Conservation (phyloP, 768 basidiomycete species). For the Lentinus brumalis region DNA sequence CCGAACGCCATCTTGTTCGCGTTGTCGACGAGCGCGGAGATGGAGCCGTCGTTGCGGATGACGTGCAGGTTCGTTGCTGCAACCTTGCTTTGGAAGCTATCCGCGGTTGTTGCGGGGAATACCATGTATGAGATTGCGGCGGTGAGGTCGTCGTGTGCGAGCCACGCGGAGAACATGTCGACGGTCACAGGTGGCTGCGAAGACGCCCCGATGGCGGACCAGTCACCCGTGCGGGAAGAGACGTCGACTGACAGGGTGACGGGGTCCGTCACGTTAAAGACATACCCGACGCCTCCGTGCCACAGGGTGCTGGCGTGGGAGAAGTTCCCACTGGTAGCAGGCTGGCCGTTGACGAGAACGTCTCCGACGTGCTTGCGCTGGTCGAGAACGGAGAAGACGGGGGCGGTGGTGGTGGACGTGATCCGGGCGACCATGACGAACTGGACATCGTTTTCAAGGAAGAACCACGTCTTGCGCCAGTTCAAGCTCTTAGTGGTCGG, state of each 20-base stretch:
- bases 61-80: slow-evolving; percentile 35
- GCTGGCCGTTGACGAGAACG: slow-evolving; percentile 43
- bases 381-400: slow-evolving; percentile 63
- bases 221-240: slow-evolving; percentile 53
- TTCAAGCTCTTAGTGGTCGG: slow-evolving; percentile 51
- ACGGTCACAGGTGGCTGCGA: slow-evolving; percentile 53
- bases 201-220: slow-evolving; percentile 64
- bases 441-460: slow-evolving; percentile 60
- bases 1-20: slow-evolving; percentile 42
- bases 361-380: slow-evolving; percentile 48
- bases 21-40: slow-evolving; percentile 55
- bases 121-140: slow-evolving; percentile 48
- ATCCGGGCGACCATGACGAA: slow-evolving; percentile 59
- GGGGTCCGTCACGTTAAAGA: slow-evolving; percentile 39
- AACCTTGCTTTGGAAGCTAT: slow-evolving; percentile 41
- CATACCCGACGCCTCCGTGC: slow-evolving; percentile 64
- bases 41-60: slow-evolving; percentile 46
- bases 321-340: slow-evolving; percentile 25
- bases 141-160: slow-evolving; percentile 40
- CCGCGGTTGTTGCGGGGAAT: slow-evolving; percentile 48
- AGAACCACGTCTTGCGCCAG: slow-evolving; percentile 73
- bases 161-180: slow-evolving; percentile 62
- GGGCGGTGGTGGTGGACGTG: slow-evolving; percentile 44
- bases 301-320: slow-evolving; percentile 46
- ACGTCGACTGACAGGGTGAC: slow-evolving; percentile 39